These are phyloP conservation scores for Parasitella parasitica DNA, from an alignment of 371 early-diverging fungal species.

Conservation along the genomic window DNA sequence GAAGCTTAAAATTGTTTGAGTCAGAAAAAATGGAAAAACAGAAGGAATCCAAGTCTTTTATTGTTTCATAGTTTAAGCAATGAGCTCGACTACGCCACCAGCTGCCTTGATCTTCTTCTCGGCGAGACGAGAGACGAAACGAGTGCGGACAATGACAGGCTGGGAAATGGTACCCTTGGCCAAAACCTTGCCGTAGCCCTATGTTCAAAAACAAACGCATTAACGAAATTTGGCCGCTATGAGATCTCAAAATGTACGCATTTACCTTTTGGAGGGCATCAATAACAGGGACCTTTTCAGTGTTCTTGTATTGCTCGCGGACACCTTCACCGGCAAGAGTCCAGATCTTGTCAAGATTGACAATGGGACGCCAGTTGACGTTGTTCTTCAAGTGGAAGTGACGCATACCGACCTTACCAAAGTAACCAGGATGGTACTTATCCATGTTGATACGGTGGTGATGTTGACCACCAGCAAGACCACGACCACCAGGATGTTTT, in stretches of 20 bases:
- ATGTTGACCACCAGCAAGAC: slow-evolving; percentile 99
- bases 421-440: slow-evolving; percentile 99
- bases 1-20: not conserved
- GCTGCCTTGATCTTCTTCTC: slow-evolving; percentile 98
- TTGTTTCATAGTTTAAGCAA: slow-evolving; percentile 36
- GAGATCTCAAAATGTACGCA: not conserved
- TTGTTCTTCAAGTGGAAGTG: slow-evolving; percentile 98
- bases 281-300: slow-evolving; percentile 92
- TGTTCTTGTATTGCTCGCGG: slow-evolving; percentile 84
- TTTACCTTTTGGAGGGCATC: slow-evolving; percentile 81
- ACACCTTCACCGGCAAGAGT: slow-evolving; percentile 91
- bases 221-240: not conserved
- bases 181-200: slow-evolving; percentile 97
- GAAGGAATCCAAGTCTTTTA: not conserved
- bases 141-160: slow-evolving; percentile 98
- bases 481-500: slow-evolving; percentile 99
- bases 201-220: not conserved
- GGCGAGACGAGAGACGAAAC: slow-evolving; percentile 92
- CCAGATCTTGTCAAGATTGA: slow-evolving; percentile 97
- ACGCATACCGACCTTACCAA: slow-evolving; percentile 99
- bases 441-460: slow-evolving; percentile 99
- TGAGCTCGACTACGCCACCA: slow-evolving; percentile 85
- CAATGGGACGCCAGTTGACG: slow-evolving; percentile 81
- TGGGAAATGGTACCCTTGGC: slow-evolving; percentile 94
- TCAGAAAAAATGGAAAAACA: not conserved